A percentile compares a stretch with the other conserved stretches of the same genome.
phyloP scores from a whole-genome alignment of 2,329 filamentous ascomycete species.

The Colletotrichum siamense region DNA sequence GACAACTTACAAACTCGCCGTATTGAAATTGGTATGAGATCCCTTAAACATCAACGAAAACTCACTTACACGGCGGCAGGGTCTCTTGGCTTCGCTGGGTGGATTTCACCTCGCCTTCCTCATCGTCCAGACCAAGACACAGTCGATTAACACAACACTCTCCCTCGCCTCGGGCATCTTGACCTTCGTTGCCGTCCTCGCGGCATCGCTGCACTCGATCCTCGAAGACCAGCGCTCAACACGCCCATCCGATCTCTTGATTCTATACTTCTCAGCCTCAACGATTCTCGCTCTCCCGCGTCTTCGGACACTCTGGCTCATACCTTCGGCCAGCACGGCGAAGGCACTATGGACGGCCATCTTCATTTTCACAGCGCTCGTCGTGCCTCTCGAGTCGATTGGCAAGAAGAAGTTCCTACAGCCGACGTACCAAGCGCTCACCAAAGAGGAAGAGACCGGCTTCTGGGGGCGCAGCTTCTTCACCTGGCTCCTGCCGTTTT shows the following conservation, averaged over 20 bases:
- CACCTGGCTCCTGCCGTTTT: conserved; percentile 25
- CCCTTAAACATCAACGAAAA: background rate
- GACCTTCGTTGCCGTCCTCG: background rate
- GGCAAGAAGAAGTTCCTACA: conserved; percentile 20
- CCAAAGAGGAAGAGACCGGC: conserved; percentile 24
- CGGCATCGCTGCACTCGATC: background rate
- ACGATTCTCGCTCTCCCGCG: background rate
- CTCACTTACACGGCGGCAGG: background rate
- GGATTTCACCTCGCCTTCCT: background rate
- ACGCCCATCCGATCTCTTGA: background rate
- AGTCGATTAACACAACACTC: background rate
- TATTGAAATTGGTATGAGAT: background rate
- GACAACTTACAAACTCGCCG: background rate
- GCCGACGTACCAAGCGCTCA: background rate
- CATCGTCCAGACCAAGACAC: background rate
- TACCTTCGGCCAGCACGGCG: background rate
- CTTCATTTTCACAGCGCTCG: background rate
- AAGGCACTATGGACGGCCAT: background rate
- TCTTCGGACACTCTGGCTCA: background rate
- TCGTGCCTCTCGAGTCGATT: conserved; percentile 24
- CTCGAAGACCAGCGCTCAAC: conserved; percentile 1
- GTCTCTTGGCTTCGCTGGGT: background rate
- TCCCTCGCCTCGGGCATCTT: background rate
- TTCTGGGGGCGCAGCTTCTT: conserved; percentile 27
- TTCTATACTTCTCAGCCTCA: background rate